Evolutionary conservation across 345 rosid genomes (phyloP).

Genomic region (Capsella bursapastoris): DNA sequence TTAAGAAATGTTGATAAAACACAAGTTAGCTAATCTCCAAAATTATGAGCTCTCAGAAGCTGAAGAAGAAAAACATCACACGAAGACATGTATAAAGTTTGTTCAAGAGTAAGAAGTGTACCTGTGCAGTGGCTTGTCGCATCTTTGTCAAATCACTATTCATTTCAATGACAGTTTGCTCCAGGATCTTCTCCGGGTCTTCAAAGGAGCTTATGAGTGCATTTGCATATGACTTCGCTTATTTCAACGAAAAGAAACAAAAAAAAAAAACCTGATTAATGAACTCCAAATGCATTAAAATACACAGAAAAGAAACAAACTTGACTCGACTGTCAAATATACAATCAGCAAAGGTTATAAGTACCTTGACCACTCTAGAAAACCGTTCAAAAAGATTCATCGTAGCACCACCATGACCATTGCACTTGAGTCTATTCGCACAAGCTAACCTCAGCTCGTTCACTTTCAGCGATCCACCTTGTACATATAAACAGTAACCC

Average conservation of each 20-base stretch:
- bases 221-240: conserved; percentile 74
- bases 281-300: conserved; percentile 5
- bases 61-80: conserved; percentile 27
- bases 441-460: conserved; percentile 49
- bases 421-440: conserved; percentile 49
- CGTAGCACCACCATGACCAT: conserved; percentile 54
- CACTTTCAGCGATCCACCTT: conserved; percentile 44
- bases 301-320: too few species aligned
- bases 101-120: conserved; percentile 29
- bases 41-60: neutral
- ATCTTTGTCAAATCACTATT: conserved; percentile 72
- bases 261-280: neutral
- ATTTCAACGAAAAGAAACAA: conserved; percentile 25
- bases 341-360: neutral
- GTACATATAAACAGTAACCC: conserved; percentile 11
- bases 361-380: conserved; percentile 75
- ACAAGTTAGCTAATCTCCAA: conserved; percentile 32
- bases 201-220: conserved; percentile 66
- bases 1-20: conserved; percentile 33
- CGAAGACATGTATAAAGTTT: neutral
- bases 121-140: conserved; percentile 90
- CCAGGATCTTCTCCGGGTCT: conserved; percentile 81
- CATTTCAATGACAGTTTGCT: conserved; percentile 80
- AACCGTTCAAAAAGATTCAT: conserved; percentile 79
- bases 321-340: neutral